phyloP scores from a whole-genome alignment of 768 basidiomycete genomes.

The Filobasidium floriforme region DNA sequence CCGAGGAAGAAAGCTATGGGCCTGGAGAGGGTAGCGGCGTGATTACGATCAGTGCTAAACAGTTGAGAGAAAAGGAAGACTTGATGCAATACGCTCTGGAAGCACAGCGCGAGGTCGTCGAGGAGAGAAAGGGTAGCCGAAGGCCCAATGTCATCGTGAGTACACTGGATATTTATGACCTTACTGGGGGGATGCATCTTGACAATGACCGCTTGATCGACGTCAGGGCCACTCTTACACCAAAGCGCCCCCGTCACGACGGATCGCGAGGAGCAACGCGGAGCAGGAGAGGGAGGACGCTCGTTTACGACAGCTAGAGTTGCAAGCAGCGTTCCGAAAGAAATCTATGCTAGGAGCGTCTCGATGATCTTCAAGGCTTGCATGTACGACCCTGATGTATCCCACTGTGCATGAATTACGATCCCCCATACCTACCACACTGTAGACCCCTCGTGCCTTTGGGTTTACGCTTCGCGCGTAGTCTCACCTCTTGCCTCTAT shows the following conservation, averaged over 20 bases:
- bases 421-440: no score
- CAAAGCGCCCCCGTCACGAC: constrained; percentile 15
- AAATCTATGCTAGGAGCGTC: constrained; percentile 1
- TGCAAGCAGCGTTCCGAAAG: constrained; percentile 3
- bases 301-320: constrained; percentile 16
- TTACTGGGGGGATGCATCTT: not conserved
- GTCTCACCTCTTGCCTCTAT: no score
- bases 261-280: constrained; percentile 9
- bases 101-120: constrained; percentile 11
- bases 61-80: constrained; percentile 3
- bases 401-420: no score
- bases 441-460: no score
- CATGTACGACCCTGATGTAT: no score
- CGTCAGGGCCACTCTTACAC: constrained; percentile 22
- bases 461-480: no score
- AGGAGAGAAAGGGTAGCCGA: constrained; percentile 15
- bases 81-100: constrained; percentile 10
- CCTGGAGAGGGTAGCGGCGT: not conserved
- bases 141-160: constrained; percentile 22
- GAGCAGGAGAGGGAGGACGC: constrained; percentile 20
- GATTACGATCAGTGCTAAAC: not conserved
- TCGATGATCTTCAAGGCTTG: not conserved
- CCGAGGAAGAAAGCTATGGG: not conserved
- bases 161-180: not conserved
- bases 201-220: not conserved